phyloP scores from a whole-genome alignment of 2,329 filamentous ascomycete genomes.

The Fusarium robinianum region DNA sequence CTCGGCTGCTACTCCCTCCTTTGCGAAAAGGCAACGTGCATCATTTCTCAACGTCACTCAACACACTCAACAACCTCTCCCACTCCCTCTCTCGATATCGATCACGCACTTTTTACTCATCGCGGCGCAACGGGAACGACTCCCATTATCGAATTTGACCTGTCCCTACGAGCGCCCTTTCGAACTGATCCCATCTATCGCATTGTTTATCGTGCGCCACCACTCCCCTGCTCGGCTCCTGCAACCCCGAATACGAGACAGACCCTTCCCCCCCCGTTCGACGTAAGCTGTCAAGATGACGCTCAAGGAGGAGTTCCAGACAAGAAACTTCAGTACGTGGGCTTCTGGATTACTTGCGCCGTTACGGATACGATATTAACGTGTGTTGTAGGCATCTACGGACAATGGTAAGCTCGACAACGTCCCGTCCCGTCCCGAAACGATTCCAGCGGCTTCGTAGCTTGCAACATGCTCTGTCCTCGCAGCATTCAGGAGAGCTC shows the following conservation, averaged over 20 bases:
- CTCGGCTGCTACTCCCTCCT: slow-evolving; percentile 21
- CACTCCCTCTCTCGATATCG: too few relatives aligned
- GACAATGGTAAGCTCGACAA: slow-evolving; percentile 67
- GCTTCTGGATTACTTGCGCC: slow-evolving; percentile 9
- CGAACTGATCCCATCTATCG: slow-evolving; percentile 6
- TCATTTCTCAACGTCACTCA: slow-evolving; percentile 37
- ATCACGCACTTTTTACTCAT: slow-evolving; percentile 13
- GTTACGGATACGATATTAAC: slow-evolving; percentile 39
- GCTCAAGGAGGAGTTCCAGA: slow-evolving; percentile 72
- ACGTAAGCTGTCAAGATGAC: slow-evolving; percentile 60
- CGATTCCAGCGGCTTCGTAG: too few relatives aligned
- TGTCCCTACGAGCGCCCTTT: slow-evolving; percentile 11
- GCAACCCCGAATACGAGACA: slow-evolving; percentile 29
- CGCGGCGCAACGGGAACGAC: slow-evolving; percentile 27
- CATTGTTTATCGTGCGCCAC: slow-evolving; percentile 14
- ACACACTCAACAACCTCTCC: slow-evolving; percentile 13
- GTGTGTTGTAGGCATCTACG: slow-evolving; percentile 65
- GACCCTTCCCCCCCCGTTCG: slow-evolving; percentile 5
- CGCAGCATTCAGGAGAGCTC: slow-evolving; percentile 16
- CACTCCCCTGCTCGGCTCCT: slow-evolving; percentile 14
- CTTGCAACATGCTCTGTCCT: slow-evolving; percentile 7
- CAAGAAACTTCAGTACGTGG: slow-evolving; percentile 73
- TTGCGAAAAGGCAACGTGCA: slow-evolving; percentile 42
- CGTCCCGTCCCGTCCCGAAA: background rate
- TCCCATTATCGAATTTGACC: slow-evolving; percentile 17